Evolutionary conservation across 139 green algal species (phyloP), one percentile per base, ranked within the genome.

Genomic region (Picochlorum sp.): DNA sequence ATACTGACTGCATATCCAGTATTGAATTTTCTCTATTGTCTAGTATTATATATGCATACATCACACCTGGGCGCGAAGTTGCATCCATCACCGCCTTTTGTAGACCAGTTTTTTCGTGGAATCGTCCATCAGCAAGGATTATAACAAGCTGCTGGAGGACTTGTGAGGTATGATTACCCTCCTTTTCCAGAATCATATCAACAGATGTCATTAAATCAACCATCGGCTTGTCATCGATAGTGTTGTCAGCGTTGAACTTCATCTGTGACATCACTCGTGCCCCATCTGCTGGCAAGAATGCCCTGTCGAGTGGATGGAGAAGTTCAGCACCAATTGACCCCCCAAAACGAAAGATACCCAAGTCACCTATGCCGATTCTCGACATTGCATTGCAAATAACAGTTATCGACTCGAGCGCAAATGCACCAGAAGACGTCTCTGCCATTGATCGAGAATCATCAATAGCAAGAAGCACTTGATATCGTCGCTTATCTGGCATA

Each of bases 41-140:
- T 62, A 96, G 73, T 16, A 85, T 76, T 30, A 96, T 91, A 77
- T 98, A 98, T 0, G 83, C 88, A 60, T 97, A 75, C 64, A 96
- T 83, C 49, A 96, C 83, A 18, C 89, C 88, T 6, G 70, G 76
- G 57, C 72, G 72, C 26, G 72, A 69, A 2, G 78, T 74, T 13
- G 84, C 66, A 52, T 81, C 74, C 4, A 76, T 70, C 68, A 94
- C 88, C 15, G 69, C 68, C 6, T 78, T 74, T 15, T 75, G 67
- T 60, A 98, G 74, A 4, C 70, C 69, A 55, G 91, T 86, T 70
- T 95, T 96, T 73, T 99, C 94, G 73, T 99, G 93, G 72, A 99
- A 97, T 34, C 88, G 81, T 45, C 94, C 94, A 63, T 99, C 94
- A 2, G 89, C 90, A 30, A 99, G 61, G 58, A 98, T 85, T n/a